Base-by-base conservation (phyloP, 208 protist genomes). In the Acanthamoeba culbertsoni region DNA sequence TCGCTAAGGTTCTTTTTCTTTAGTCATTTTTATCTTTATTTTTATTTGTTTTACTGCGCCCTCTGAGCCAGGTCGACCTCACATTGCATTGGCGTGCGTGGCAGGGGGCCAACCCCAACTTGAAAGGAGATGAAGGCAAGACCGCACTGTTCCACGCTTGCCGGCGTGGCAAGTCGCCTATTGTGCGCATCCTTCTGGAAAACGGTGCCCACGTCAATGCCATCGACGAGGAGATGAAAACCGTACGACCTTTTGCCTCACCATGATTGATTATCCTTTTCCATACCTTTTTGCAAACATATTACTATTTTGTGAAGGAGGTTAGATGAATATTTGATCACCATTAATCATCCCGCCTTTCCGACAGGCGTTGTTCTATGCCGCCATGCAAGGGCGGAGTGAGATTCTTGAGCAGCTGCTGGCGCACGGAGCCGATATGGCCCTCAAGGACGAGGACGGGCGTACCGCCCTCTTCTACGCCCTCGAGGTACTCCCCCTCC, bases 381-480 rank as follows among this genome's bases (percentile, higher is more conserved):
- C 68, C 16, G 68, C 68, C 18, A 77, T 77, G 68, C 68, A 77
- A 20, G 68, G 68, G 18, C 68, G 68, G 16, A 77, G 68, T n/a
- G 68, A 77, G 35, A 77, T 77, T n/a, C 68, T 77, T n/a, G 68
- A 77, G 16, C 68, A 51, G 68, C 37, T 77, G 8, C 42, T 77
- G 68, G 35, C 42, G 42, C 68, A 77, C 42, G 68, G 68, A 7
- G 68, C 68, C 42, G 68, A 77, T 40, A 77, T 77, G 37, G 46
- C 68, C 8, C 40, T 14, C 40, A 77, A 77, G 37, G 68, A 77
- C 42, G 68, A 77, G 42, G 68, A 77, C 37, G 68, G 68, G 37
- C 68, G 68, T 40, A 77, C 68, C 3, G 68, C 68, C 42, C 68
- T 77, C 42, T 77, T 77, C 68, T 77, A 77, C 42, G 68, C 68